Evolutionary conservation across 2,329 filamentous ascomycete species (phyloP), one percentile per base, ranked within the genome.

Genomic region (Verticillium nonalfalfae): DNA sequence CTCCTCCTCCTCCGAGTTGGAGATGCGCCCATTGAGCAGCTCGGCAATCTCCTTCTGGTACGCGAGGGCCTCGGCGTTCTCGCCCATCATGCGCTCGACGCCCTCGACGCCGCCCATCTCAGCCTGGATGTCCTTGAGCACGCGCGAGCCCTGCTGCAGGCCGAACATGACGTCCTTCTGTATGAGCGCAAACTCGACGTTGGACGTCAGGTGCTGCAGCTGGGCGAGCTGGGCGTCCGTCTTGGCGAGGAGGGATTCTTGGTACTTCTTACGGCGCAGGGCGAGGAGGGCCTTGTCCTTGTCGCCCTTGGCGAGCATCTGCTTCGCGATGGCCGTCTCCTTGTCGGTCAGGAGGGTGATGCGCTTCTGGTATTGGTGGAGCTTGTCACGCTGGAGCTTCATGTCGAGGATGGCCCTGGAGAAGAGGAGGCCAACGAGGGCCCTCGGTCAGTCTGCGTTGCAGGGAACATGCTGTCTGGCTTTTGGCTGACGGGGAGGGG

Each of bases 121-220:
- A 69, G 85, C 86, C 73, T 98, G 90, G 62, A 99, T 98, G 74
- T 95, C 90, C 72, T 91, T 88, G 63, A 99, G 81, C 39, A 98
- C 95, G 65, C 84, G 85, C 0, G 93, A 97, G 50, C 94, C 94
- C 79, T 97, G 93, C 76, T 96, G 90, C 69, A 99, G 76, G 0
- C 95, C 95, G 75, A 91, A 97, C 4, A 99, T 74, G 40, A 99
- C 90, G 78, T 98, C 95, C 78, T 97, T 98, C 75, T 98, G 94
- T 67, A 99, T 95, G 33, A 94, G 85, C 45, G 95, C 92, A 76
- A 99, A 99, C 77, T 99, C 95, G 70, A 99, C 93, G 72, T 87
- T 93, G 60, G 86, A 86, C 9, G 91, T 95, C 67, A 99, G 80
- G 71, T 91, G 87, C 79, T 99, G 93, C 21, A 99, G 81, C 76